These are phyloP conservation scores for Uronychia setigera DNA, from an alignment of 73 alveolate genomes.

Conservation along the genomic window DNA sequence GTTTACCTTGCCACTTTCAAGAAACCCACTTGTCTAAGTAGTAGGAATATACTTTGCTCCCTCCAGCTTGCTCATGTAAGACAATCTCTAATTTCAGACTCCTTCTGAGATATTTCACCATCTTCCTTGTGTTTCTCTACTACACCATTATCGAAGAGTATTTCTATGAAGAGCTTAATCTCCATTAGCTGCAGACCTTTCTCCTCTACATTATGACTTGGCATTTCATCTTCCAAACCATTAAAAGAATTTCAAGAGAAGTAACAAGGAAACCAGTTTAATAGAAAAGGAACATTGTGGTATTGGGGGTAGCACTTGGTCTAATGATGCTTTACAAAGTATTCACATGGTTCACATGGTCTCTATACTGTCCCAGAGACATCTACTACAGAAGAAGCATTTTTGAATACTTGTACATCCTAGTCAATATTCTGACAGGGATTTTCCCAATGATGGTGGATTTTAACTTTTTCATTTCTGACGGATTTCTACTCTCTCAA, in stretches of 20 bases:
- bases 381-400: conserved; percentile 7
- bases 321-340: no score
- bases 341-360: no score
- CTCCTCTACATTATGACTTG: conserved; percentile 9
- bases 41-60: background rate
- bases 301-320: no score
- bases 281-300: no score
- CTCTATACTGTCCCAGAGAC: no score
- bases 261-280: no score
- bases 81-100: background rate
- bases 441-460: conserved; percentile 31
- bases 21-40: background rate
- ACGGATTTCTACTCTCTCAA: conserved; percentile 37
- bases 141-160: conserved; percentile 22
- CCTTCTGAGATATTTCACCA: conserved; percentile 18
- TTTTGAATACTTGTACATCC: conserved; percentile 27
- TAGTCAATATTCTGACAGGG: background rate
- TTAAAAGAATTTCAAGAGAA: background rate
- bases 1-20: background rate
- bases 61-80: background rate
- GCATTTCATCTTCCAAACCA: conserved; percentile 31
- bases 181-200: conserved; percentile 4
- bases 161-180: conserved; percentile 11
- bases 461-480: conserved; percentile 43
- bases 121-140: conserved; percentile 12